Conservation (phyloP, 2,329 filamentous ascomycete genomes). For the Phoma sp. region DNA sequence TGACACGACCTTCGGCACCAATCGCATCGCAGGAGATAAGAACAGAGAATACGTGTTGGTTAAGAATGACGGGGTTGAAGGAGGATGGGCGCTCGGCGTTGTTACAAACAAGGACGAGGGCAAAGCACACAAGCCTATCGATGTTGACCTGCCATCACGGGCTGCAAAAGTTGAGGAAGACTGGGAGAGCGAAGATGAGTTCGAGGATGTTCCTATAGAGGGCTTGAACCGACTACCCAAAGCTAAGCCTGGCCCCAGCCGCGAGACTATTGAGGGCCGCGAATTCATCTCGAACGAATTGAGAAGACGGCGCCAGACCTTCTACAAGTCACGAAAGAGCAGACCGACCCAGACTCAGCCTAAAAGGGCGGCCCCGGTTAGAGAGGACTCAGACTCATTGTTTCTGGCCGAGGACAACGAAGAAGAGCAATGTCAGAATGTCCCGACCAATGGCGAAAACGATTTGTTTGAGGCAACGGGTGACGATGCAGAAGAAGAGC, state of each 20-base stretch:
- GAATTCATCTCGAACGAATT: constrained; percentile 47
- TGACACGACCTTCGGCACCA: constrained; percentile 71
- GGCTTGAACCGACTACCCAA: constrained; percentile 85
- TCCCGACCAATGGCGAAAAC: constrained; percentile 55
- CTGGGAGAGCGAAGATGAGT: constrained; percentile 77
- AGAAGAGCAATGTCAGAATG: constrained; percentile 52
- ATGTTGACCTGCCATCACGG: constrained; percentile 72
- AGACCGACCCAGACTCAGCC: constrained; percentile 22
- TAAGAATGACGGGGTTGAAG: constrained; percentile 92
- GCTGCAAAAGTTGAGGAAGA: constrained; percentile 61
- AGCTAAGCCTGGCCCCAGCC: constrained; percentile 42
- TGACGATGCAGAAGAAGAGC: constrained; percentile 69
- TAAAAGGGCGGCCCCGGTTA: constrained; percentile 27
- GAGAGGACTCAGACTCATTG: constrained; percentile 58
- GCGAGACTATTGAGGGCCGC: constrained; percentile 40
- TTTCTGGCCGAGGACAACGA: constrained; percentile 59
- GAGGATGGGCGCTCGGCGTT: constrained; percentile 94
- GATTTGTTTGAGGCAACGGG: constrained; percentile 62
- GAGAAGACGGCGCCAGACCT: constrained; percentile 53
- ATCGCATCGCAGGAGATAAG: constrained; percentile 80
- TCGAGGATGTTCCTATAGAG: constrained; percentile 92
- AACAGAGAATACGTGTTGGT: constrained; percentile 95
- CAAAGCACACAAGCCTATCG: constrained; percentile 85
- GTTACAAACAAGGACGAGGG: constrained; percentile 85
- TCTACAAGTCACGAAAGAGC: constrained; percentile 54